Percentiles rank a stretch among this genome's conserved stretches.
phyloP scores from a whole-genome alignment of 2,329 filamentous ascomycete genomes.

The Chaetomium sp. region DNA sequence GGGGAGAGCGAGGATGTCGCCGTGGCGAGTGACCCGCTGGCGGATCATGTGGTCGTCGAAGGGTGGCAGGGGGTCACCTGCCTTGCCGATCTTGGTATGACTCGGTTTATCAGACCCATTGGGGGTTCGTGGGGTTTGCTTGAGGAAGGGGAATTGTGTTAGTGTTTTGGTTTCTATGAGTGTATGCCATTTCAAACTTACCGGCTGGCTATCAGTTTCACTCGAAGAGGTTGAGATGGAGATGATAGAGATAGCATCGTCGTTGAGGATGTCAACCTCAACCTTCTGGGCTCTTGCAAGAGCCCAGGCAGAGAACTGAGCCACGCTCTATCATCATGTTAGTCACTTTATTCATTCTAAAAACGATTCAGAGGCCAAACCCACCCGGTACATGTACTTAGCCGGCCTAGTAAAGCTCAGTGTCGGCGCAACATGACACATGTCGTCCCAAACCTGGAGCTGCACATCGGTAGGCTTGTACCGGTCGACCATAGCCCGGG shows the following conservation, averaged over 20 bases:
- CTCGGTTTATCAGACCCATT: not conserved
- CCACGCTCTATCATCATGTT: slow-evolving; percentile 48
- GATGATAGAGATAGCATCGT: slow-evolving; percentile 69
- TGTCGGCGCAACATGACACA: slow-evolving; percentile 88
- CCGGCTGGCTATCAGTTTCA: slow-evolving; percentile 11
- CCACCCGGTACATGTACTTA: slow-evolving; percentile 83
- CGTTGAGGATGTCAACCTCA: slow-evolving; percentile 73
- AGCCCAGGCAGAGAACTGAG: slow-evolving; percentile 91
- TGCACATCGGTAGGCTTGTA: slow-evolving; percentile 87
- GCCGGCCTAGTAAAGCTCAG: slow-evolving; percentile 95
- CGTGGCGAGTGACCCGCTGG: slow-evolving; percentile 74
- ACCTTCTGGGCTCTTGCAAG: slow-evolving; percentile 74
- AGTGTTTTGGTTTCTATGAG: no score
- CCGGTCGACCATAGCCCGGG: slow-evolving; percentile 51
- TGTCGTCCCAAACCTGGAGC: slow-evolving; percentile 90
- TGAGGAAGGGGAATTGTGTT: not conserved
- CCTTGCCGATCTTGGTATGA: slow-evolving; percentile 57
- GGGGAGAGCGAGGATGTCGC: slow-evolving; percentile 62
- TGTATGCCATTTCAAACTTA: slow-evolving; percentile 7
- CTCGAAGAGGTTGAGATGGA: slow-evolving; percentile 39
- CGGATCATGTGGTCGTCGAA: slow-evolving; percentile 89
- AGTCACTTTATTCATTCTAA: not conserved
- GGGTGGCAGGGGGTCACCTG: slow-evolving; percentile 72
- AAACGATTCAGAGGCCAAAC: not conserved
- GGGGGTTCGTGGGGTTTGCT: slow-evolving; percentile 12